These are phyloP conservation scores for Pseudogymnoascus sp. DNA, from an alignment of 2,329 filamentous ascomycete species.

Conservation along the genomic window DNA sequence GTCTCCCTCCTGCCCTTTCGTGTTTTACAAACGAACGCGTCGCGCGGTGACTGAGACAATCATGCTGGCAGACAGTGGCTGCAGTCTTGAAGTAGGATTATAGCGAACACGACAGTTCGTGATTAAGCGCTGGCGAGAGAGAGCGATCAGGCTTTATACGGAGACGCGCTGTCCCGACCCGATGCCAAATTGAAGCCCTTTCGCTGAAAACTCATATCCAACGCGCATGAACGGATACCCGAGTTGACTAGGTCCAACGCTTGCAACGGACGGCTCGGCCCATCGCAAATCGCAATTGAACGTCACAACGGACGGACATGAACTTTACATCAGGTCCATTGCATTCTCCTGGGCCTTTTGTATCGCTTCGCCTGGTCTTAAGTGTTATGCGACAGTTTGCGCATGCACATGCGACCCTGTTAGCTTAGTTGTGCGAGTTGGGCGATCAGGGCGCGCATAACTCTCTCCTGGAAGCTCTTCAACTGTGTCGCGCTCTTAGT, in stretches of 20 bases:
- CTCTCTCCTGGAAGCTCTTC: background rate
- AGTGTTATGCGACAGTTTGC: constrained; percentile 5
- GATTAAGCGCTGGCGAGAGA: background rate
- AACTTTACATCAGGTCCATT: background rate
- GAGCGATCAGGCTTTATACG: background rate
- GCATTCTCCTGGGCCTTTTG: background rate
- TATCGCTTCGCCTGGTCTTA: background rate
- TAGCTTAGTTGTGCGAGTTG: background rate
- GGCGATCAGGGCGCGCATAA: background rate
- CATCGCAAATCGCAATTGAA: constrained; percentile 2
- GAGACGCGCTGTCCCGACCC: background rate
- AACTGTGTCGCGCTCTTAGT: background rate
- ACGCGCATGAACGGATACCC: constrained; percentile 1
- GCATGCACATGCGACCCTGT: background rate
- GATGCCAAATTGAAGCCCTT: background rate
- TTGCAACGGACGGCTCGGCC: background rate
- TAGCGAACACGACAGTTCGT: background rate
- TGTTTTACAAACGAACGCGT: constrained; percentile 7
- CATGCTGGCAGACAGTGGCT: background rate
- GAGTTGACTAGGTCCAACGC: background rate
- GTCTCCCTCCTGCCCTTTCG: background rate
- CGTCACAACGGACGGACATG: background rate
- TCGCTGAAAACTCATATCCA: background rate
- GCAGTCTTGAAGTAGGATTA: background rate
- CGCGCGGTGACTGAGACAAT: constrained; percentile 4